Evolutionary conservation across 306 rosid genomes (phyloP), one percentile per base, ranked within the genome.

Genomic region (Cicer cuneatum): DNA sequence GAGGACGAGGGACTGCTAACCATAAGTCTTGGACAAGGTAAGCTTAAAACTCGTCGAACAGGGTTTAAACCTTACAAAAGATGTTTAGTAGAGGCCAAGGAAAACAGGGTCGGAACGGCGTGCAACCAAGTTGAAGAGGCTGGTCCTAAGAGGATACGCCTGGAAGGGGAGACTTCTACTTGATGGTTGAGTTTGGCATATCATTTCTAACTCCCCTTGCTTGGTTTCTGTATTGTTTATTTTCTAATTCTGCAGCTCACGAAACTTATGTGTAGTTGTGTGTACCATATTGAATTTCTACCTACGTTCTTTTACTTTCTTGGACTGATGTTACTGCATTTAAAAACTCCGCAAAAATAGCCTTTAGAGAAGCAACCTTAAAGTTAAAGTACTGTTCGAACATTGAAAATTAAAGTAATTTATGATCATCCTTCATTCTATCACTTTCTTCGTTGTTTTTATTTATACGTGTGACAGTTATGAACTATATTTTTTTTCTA

Each of bases 41-140:
- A 80, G 78, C 86, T 83, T 54, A 92, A 83, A 85, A 77, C 82
- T 78, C 80, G 81, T 73, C 91, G 86, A 68, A 94, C 96, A 11
- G 99, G 99, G 73, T 94, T 94, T 79, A 94, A 89, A 82, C 98
- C 96, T 72, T 94, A 94, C 84, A 92, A 92, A 81, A 90, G 97
- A 84, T 92, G 99, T 84, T 86, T 94, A 5, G 73, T 81, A 66
- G 98, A 91, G 83, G 90, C 87, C 33, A 89, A 80, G 62, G 99
- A 92, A 75, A 88, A 73, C 77, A 77, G 72, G 71, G 70, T 80
- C 61, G 88, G 84, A 80, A 76, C 72, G 21, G 40, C 76, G 46
- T 58, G 78, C 81, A 84, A 82, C 77, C 94, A 85, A 65, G 84
- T 86, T n/a, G 96, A 94, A 73, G 97, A 92, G 85, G 86, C 77